Conservation (phyloP, 352 stramenopile species). For the Stramenopiles sp. region DNA sequence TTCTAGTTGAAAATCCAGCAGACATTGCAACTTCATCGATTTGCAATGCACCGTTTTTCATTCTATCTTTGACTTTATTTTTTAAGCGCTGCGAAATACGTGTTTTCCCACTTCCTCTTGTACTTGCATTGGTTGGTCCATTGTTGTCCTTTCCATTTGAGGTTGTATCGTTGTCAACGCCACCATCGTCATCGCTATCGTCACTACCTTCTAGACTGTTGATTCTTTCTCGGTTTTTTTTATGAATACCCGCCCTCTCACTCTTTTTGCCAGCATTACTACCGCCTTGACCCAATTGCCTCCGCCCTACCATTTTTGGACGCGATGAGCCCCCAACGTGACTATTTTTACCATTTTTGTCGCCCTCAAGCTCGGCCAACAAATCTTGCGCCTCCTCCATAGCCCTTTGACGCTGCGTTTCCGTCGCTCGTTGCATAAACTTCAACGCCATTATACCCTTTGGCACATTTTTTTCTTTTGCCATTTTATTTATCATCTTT, state of each 20-base stretch:
- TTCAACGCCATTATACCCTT: slow-evolving; percentile 79
- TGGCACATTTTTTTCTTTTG: slow-evolving; percentile 12
- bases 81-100: neutral
- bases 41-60: neutral
- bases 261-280: neutral
- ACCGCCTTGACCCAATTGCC: neutral
- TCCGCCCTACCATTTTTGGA: neutral
- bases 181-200: neutral
- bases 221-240: neutral
- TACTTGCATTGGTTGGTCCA: no score
- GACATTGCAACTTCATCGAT: neutral
- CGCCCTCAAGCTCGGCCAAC: slow-evolving; percentile 56
- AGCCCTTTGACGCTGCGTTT: slow-evolving; percentile 74
- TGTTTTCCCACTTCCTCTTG: neutral
- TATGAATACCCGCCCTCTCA: neutral
- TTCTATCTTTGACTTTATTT: neutral
- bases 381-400: slow-evolving; percentile 71
- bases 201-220: neutral
- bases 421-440: slow-evolving; percentile 91
- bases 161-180: neutral
- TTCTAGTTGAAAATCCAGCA: neutral
- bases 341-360: slow-evolving; percentile 33
- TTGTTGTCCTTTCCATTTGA: neutral
- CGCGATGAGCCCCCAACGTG: neutral
- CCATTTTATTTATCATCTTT: slow-evolving; percentile 27